A percentile compares a stretch with the other conserved stretches of the same genome.
phyloP scores from a whole-genome alignment of 169 alveolate genomes.

The Plasmodium fragile region DNA sequence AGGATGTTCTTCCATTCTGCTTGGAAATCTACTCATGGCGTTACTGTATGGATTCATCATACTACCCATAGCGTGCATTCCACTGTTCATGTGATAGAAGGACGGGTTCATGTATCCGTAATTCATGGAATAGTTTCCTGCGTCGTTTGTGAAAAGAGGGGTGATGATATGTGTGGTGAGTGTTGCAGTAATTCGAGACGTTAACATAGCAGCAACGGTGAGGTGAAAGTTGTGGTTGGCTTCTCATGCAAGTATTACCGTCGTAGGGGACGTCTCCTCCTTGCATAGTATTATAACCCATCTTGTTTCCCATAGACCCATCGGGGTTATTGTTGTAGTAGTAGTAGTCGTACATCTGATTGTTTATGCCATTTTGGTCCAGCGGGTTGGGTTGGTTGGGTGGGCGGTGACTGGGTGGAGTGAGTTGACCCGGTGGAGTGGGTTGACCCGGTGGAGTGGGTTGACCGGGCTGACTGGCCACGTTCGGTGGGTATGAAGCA shows the following conservation, averaged over 20 bases:
- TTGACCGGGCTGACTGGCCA: neutral
- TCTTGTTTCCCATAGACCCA: neutral
- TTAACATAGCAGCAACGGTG: neutral
- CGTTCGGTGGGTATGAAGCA: neutral
- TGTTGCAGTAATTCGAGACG: neutral
- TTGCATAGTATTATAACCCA: slow-evolving; percentile 10
- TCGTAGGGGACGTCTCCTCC: slow-evolving; percentile 9
- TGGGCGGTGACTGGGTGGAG: neutral
- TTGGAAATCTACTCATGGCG: slow-evolving; percentile 22
- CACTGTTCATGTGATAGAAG: neutral
- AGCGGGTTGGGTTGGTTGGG: neutral
- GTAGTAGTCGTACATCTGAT: slow-evolving; percentile 44
- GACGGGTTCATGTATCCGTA: slow-evolving; percentile 21
- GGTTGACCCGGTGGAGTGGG: neutral
- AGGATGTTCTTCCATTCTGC: slow-evolving; percentile 8
- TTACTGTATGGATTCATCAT: neutral
- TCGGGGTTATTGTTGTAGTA: slow-evolving; percentile 34
- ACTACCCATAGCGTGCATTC: neutral
- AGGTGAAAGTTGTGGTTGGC: neutral
- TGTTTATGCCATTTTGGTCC: slow-evolving; percentile 46
- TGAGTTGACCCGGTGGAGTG: neutral
- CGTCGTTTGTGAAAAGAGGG: neutral
- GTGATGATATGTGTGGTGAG: neutral
- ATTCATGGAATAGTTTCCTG: slow-evolving; percentile 33
- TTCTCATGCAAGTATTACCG: neutral